Base-by-base conservation (phyloP, 345 rosid genomes). In the Arabis hirsuta region DNA sequence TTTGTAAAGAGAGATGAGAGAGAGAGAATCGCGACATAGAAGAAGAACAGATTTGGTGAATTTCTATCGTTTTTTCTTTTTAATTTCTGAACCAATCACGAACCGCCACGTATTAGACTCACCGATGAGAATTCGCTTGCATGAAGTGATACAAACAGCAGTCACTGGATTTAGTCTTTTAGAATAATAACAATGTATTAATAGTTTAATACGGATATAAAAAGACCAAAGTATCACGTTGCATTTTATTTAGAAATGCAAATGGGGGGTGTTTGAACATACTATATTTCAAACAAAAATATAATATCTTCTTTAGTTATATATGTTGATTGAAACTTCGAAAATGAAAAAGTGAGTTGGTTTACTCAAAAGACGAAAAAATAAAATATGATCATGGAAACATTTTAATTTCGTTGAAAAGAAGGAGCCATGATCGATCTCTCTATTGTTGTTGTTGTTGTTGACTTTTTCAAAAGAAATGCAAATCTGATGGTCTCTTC, bases 141-240 rank as follows among this genome's bases (percentile, higher is more conserved):
- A n/a, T n/a, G n/a, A n/a, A n/a, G n/a, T n/a, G n/a, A n/a, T n/a
- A n/a, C n/a, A n/a, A n/a, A n/a, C n/a, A n/a, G n/a, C n/a, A n/a
- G n/a, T n/a, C n/a, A n/a, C n/a, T 27, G 54, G 26, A 62, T 62
- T 53, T 29, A 62, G 67, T 45, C 41, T 1, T 14, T 12, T 27
- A 9, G 9, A 45, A 45, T 45, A 36, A 24, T 51, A 51, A 36
- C 24, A 51, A 13, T 9, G 39, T 55, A 38, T 5, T 57, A 36
- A 9, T 19, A 10, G 3, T n/a, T n/a, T n/a, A n/a, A n/a, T n/a
- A n/a, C n/a, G 46, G 29, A 58, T 39, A 10, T 44, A 3, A 19
- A 56, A 58, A 58, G 41, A 43, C 38, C 38, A 13, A 38, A 1
- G 50, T 42, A 36, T 60, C 38, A 26, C 52, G 53, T 27, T 61